Base-by-base conservation (phyloP, 768 basidiomycete genomes). In the Tricholoma matsutake region DNA sequence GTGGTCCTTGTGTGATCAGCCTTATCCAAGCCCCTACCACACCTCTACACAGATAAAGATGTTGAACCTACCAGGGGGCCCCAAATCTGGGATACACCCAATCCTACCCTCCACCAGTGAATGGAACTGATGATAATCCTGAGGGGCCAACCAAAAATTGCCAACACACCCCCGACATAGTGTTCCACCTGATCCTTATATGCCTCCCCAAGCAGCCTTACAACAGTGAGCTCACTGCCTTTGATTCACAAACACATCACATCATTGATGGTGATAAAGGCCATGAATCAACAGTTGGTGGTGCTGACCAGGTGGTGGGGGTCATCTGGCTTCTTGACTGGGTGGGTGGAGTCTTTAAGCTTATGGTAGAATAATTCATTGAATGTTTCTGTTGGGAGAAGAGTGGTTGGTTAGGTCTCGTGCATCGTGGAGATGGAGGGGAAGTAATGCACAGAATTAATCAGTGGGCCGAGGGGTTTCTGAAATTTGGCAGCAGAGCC, bases 201-300 rank as follows among this genome's bases (percentile, higher is more conserved):
- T 9, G 74, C 76, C 3, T 92, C 89, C 0, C 96, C 96, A 0
- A 98, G 82, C 34, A 99, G 79, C 1, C 87, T 82, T 6, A 75
- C 81, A 3, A 98, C 81, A 1, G 87, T 88, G 70, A 99, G 98
- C 66, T 97, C 95, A 45, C 94, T 86, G 3, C 96, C 96, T 69
- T 98, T 98, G 76, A 98, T 96, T 96, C 96, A 99, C 0, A 99
- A 76, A 22, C 81, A 79, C 2, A 94, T 97, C 1, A 96, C 96
- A 59, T 93, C 91, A 53, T 75, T 77, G 7, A 97, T 88, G 0
- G 86, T 89, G 72, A 91, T 88, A 73, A 98, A 99, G 1, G 88
- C 86, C 89, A 98, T 95, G 62, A 97, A 82, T 18, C 96, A 88
- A 69, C 92, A 98, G 77, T 99, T 96, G 1, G 96, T 96, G 18